These are phyloP conservation scores for Zizania latifolia DNA, from an alignment of 176 grass and related monocot species.

Conservation along the genomic window DNA sequence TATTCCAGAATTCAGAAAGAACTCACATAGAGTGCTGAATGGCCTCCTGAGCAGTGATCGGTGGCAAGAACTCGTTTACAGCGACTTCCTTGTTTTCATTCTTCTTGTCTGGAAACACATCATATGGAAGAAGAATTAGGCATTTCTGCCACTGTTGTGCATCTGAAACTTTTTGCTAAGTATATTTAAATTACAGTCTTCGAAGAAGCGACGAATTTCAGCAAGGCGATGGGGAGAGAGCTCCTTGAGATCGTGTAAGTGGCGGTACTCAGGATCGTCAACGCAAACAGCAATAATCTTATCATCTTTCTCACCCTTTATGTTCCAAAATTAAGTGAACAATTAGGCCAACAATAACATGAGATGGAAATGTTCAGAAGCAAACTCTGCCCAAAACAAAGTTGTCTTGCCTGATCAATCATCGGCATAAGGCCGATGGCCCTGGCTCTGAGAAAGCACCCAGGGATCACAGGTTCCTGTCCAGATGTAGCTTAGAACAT, in stretches of 20 bases:
- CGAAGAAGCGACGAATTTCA: constrained; percentile 61
- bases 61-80: constrained; percentile 47
- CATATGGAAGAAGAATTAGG: neutral
- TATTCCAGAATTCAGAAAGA: constrained; percentile 9
- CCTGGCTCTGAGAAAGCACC: constrained; percentile 49
- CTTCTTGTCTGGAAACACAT: constrained; percentile 37
- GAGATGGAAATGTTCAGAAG: neutral
- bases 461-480: constrained; percentile 47
- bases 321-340: constrained; percentile 3
- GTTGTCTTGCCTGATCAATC: constrained; percentile 45
- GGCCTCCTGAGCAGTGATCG: constrained; percentile 32
- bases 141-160: neutral
- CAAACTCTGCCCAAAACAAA: neutral
- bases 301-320: constrained; percentile 53
- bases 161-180: neutral
- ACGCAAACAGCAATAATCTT: constrained; percentile 59
- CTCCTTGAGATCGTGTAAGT: constrained; percentile 46
- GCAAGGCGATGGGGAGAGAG: constrained; percentile 52
- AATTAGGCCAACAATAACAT: constrained; percentile 8
- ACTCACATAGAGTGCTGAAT: constrained; percentile 49
- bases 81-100: constrained; percentile 56
- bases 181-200: constrained; percentile 38
- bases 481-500: neutral
- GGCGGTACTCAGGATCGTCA: constrained; percentile 51
- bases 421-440: constrained; percentile 66